Evolutionary conservation across 202 grass and related monocot genomes (phyloP), one percentile per base, ranked within the genome.

Genomic region (Eragrostis tef): DNA sequence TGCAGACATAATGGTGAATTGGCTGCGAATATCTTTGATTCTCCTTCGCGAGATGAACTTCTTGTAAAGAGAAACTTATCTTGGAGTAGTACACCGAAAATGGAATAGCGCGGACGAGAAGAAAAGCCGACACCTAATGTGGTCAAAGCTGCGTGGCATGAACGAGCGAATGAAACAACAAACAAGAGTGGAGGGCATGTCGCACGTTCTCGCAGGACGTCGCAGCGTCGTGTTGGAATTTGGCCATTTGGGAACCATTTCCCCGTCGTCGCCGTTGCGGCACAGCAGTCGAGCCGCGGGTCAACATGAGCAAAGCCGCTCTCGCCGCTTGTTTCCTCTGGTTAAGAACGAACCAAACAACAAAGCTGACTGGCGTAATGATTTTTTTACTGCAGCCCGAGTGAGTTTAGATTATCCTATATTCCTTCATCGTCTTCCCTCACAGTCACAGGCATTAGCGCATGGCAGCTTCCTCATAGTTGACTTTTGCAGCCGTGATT

Each of bases 141-240:
- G 19, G 19, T 15, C 19, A 11, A 11, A 48, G 20, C 11, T 44
- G 21, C 17, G 21, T 53, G 21, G 15, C 10, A 21, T 36, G 21
- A 54, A 70, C 10, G 21, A 47, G 50, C 21, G 6, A 69, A 3
- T 9, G 27, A 20, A 46, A 59, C 39, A 58, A 6, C 19, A 20
- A 46, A 59, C 39, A 58, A 6, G 20, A 65, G 16, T 36, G 45
- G 17, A 11, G 25, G 22, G 4, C 67, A 60, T 50, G 67, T 49
- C 56, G 67, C 79, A 51, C 56, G 56, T 73, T 57, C 57, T 82
- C 56, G 36, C 70, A 9, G 22, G 45, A 58, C 15, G 70, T 67
- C 41, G 21, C 13, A 14, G 14, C 13, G 6, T 56, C 78, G 48
- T 43, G 15, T 25, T 54, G 16, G 0, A 31, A 3, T 31, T 31